Percentiles rank a stretch among this genome's conserved stretches.
phyloP scores from a whole-genome alignment of 805 yeast species.

The Saturnispora gosingensis region DNA sequence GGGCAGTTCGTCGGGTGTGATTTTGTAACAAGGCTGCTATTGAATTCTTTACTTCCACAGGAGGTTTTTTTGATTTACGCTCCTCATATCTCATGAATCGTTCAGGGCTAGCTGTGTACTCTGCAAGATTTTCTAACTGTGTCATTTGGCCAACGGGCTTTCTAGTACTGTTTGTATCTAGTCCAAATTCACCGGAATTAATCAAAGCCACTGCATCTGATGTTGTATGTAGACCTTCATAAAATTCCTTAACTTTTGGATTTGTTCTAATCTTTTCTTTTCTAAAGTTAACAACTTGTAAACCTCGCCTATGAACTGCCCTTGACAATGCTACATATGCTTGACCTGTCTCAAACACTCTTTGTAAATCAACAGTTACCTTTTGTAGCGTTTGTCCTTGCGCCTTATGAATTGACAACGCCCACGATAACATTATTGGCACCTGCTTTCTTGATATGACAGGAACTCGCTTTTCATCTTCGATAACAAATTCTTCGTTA shows the following conservation, averaged over 20 bases:
- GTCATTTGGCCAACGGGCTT: neutral
- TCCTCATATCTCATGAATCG: neutral
- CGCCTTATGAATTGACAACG: slow-evolving; percentile 88
- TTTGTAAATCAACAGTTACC: slow-evolving; percentile 66
- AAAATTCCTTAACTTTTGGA: slow-evolving; percentile 61
- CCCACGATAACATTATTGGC: slow-evolving; percentile 93
- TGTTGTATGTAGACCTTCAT: slow-evolving; percentile 36
- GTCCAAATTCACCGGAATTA: neutral
- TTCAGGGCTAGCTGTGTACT: slow-evolving; percentile 6
- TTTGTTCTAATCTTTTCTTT: slow-evolving; percentile 59
- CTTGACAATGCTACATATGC: slow-evolving; percentile 93
- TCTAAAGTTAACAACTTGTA: slow-evolving; percentile 72
- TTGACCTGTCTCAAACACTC: slow-evolving; percentile 85
- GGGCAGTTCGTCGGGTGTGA: neutral
- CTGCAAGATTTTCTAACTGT: slow-evolving; percentile 2
- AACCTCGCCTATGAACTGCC: slow-evolving; percentile 67
- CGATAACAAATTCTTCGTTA: slow-evolving; percentile 75
- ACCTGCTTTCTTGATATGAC: slow-evolving; percentile 69
- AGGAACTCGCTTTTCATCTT: slow-evolving; percentile 60
- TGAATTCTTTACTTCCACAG: neutral
- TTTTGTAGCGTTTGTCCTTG: slow-evolving; percentile 84
- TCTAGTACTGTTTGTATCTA: neutral
- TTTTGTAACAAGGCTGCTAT: slow-evolving; percentile 2
- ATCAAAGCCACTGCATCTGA: slow-evolving; percentile 20
- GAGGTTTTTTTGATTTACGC: neutral